Base-by-base conservation (phyloP, 129 eudicot genomes). In the Artemisia annua region DNA sequence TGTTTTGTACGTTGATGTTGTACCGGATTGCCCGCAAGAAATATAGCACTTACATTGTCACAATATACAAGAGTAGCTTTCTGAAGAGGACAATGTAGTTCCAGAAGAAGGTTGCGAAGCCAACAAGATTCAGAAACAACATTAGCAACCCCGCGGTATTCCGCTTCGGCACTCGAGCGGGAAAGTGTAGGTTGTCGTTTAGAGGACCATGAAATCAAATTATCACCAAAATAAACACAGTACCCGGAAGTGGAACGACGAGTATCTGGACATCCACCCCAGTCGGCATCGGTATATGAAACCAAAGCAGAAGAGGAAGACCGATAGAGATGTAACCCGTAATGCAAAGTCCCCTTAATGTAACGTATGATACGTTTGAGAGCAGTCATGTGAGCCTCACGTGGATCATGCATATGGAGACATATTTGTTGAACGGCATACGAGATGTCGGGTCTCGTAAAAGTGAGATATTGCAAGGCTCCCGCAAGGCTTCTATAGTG, bases 131-230 rank as follows among this genome's bases (percentile, higher is more conserved):
- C 50, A 4, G 24, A n/a, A 1, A 63, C 69, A 2, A 63, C 57
- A 11, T 46, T 67, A 3, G 53, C 57, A 7, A 46, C 71, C 4
- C 55, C 13, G 1, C 57, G 50, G 15, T 67, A 67, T 15, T 67
- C 71, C 1, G 32, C 15, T 13, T 67, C 71, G 0, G 57, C 57
- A 43, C 71, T 46, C 4, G 71, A 67, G 3, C 55, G 71, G 3
- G 56, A 67, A 1, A 46, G 7, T 1, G 71, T 28, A 28, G 28
- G 2, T 11, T 66, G 55, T 1, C 53, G 5, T 66, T 66, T 66
- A 39, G 71, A 66, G 22, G 71, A 35, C 71, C 55, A 66, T 1
- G 22, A 66, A 10, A 66, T 18, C 2, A 66, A 3, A 43, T 66
- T 66, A 9, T 66, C 71, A 3, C 55, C 71, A 3, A 44, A 11